Evolutionary conservation across 1,139 yeast genomes (phyloP).

Genomic region (Pichia sp.): DNA sequence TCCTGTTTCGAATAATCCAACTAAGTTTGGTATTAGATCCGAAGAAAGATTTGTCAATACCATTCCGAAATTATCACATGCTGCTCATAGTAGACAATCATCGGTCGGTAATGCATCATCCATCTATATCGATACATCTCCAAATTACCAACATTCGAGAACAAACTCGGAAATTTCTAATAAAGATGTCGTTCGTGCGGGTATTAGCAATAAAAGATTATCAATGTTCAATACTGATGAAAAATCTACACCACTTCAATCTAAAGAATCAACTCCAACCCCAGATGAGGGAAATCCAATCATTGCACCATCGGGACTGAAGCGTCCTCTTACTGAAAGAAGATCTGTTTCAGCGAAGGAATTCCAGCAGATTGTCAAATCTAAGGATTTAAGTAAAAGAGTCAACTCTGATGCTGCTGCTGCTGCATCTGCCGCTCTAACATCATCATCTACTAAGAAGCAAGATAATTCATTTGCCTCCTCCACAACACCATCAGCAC

Average conservation of each 20-base stretch:
- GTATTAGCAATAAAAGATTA: slow-evolving; percentile 22
- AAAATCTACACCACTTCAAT: background rate
- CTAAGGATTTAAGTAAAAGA: slow-evolving; percentile 25
- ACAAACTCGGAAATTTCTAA: slow-evolving; percentile 6
- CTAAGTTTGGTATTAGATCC: slow-evolving; percentile 31
- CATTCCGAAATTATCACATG: slow-evolving; percentile 13
- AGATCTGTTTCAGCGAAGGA: slow-evolving; percentile 41
- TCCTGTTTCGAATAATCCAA: slow-evolving; percentile 37
- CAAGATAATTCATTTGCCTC: background rate
- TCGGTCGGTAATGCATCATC: slow-evolving; percentile 32
- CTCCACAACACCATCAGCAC: background rate
- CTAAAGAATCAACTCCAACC: background rate
- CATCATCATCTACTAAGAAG: slow-evolving; percentile 6
- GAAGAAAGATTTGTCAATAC: slow-evolving; percentile 6
- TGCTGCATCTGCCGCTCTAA: slow-evolving; percentile 16
- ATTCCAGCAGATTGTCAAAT: slow-evolving; percentile 23
- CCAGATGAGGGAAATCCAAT: background rate
- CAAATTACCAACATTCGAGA: slow-evolving; percentile 12
- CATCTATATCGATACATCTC: slow-evolving; percentile 25
- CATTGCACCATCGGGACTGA: background rate
- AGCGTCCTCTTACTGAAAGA: slow-evolving; percentile 29
- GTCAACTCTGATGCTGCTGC: slow-evolving; percentile 21
- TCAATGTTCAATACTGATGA: slow-evolving; percentile 11
- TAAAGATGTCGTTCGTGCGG: background rate
- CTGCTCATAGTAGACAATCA: slow-evolving; percentile 25